These are phyloP conservation scores for Pythium scleroteichum DNA, from an alignment of 352 stramenopile genomes.

Conservation along the genomic window DNA sequence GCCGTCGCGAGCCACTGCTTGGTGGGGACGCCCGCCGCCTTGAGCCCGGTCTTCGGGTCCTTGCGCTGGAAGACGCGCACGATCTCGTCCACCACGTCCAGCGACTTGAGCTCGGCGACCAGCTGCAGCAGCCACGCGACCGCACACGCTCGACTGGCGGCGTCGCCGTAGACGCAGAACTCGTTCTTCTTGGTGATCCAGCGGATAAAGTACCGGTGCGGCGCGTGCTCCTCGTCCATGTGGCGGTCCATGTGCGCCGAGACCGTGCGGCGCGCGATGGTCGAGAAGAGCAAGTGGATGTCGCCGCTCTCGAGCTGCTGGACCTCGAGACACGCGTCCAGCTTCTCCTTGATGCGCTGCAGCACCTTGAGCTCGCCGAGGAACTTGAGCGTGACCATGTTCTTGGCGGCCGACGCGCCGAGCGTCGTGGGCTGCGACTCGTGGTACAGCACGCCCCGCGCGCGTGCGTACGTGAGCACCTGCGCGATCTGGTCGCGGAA, in stretches of 20 bases:
- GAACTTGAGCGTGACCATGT: slow-evolving; percentile 35
- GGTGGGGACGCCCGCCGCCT: neutral
- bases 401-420: slow-evolving; percentile 15
- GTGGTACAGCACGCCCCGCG: slow-evolving; percentile 9
- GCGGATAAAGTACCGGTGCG: slow-evolving; percentile 18
- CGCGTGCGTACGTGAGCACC: slow-evolving; percentile 10
- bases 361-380: slow-evolving; percentile 10
- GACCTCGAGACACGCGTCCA: slow-evolving; percentile 12
- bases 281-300: slow-evolving; percentile 19
- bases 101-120: slow-evolving; percentile 13
- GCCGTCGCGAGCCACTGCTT: slow-evolving; percentile 3
- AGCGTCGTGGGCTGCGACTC: slow-evolving; percentile 15
- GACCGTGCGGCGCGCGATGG: slow-evolving; percentile 15
- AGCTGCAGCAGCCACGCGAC: slow-evolving; percentile 5
- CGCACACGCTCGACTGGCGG: neutral
- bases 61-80: slow-evolving; percentile 15
- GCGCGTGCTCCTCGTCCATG: slow-evolving; percentile 5
- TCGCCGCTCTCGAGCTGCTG: slow-evolving; percentile 20
- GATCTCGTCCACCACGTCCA: slow-evolving; percentile 17
- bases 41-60: neutral
- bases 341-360: slow-evolving; percentile 19
- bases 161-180: slow-evolving; percentile 29
- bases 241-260: slow-evolving; percentile 13
- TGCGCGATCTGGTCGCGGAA: slow-evolving; percentile 15
- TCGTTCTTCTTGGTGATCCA: slow-evolving; percentile 28